A percentile compares a stretch with the other conserved stretches of the same genome.
Evolutionary conservation across 2,329 filamentous ascomycete species (phyloP).

Genomic region (Lachnum nothofagi): DNA sequence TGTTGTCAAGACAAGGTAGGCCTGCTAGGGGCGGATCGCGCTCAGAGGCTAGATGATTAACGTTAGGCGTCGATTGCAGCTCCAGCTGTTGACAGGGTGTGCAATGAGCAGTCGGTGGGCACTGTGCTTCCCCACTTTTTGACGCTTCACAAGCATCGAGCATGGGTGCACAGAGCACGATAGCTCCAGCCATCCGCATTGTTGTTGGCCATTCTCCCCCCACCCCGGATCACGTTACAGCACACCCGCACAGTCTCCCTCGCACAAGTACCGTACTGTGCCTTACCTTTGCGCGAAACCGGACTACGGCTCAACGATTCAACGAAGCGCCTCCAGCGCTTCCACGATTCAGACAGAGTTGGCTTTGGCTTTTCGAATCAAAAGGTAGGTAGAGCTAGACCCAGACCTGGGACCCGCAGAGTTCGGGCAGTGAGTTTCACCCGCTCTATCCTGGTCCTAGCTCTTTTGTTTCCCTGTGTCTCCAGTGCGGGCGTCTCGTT

Average conservation of each 20-base stretch:
- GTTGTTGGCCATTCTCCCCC: neutral
- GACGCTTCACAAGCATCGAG: neutral
- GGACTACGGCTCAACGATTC: neutral
- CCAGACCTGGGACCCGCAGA: neutral
- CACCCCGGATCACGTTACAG: neutral
- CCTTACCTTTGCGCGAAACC: neutral
- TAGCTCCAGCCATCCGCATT: neutral
- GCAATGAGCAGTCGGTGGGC: constrained; percentile 1
- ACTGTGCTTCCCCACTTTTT: neutral
- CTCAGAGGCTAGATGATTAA: constrained; percentile 11
- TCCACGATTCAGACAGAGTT: neutral
- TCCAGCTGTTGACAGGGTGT: constrained; percentile 4
- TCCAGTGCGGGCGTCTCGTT: constrained; percentile 10
- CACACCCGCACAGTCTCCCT: neutral
- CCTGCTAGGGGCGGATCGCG: no score
- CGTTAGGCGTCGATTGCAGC: constrained; percentile 1
- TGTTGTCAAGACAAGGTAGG: constrained; percentile 1
- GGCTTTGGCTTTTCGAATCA: no score
- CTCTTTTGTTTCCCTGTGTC: neutral
- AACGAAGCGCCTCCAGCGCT: neutral
- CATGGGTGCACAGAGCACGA: neutral
- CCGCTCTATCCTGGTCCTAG: neutral
- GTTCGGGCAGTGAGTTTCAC: neutral
- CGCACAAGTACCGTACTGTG: neutral
- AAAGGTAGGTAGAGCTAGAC: neutral